These are phyloP conservation scores for Solanum hybrid DNA, from an alignment of 305 asterid genomes.

Conservation along the genomic window DNA sequence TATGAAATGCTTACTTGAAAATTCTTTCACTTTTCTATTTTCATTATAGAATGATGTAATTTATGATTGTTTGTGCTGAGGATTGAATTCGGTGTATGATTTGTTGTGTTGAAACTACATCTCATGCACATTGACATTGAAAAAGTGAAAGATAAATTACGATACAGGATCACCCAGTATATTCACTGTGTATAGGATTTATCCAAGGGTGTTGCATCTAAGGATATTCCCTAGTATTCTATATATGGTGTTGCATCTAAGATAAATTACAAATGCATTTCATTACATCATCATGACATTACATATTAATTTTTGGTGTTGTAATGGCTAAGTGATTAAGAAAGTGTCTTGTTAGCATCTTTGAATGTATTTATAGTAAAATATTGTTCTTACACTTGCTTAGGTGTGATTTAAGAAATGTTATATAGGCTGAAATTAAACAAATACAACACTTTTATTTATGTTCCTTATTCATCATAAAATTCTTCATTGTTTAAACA, in stretches of 20 bases:
- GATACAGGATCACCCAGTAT: not conserved
- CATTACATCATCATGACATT: not conserved
- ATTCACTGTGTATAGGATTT: not conserved
- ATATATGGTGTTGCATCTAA: not conserved
- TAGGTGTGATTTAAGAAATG: not conserved
- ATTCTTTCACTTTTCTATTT: not conserved
- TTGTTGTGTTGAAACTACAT: not conserved
- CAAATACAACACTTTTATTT: not conserved
- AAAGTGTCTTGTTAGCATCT: not conserved
- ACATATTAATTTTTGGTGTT: not conserved
- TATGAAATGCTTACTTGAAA: not conserved
- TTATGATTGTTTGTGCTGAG: not conserved
- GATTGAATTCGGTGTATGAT: not conserved
- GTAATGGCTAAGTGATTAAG: not conserved
- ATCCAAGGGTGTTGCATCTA: not conserved
- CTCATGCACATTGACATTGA: not conserved
- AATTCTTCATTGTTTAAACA: not conserved
- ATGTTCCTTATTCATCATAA: not conserved
- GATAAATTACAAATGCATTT: not conserved
- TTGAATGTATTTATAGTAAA: not conserved
- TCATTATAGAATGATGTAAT: not conserved
- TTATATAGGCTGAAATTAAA: not conserved
- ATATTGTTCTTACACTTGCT: not conserved
- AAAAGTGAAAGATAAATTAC: not conserved
- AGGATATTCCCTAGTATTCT: not conserved